These are phyloP conservation scores for Coccomyxa subellipsoidea DNA, from an alignment of 163 green algal species.

Conservation along the genomic window DNA sequence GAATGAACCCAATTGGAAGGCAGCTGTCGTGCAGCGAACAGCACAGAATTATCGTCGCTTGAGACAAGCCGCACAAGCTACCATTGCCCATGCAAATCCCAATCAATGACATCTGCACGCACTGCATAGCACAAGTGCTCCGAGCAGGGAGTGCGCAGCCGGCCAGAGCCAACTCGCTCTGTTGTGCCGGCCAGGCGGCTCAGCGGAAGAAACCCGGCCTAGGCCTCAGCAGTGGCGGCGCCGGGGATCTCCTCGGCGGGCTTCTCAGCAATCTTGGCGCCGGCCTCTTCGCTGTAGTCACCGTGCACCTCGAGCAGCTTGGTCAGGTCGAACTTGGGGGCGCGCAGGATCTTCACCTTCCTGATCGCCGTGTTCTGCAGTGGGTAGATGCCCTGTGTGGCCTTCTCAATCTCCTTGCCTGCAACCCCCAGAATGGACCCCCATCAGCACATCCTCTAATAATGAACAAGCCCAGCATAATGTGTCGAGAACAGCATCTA, in stretches of 20 bases:
- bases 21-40: no score
- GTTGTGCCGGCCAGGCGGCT: no score
- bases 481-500: no score
- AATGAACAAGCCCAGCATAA: background rate
- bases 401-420: slow-evolving; percentile 97
- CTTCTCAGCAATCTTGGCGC: slow-evolving; percentile 27
- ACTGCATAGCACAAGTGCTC: no score
- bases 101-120: background rate
- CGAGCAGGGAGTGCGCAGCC: no score
- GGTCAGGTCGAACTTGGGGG: slow-evolving; percentile 96
- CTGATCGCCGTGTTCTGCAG: slow-evolving; percentile 95
- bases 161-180: no score
- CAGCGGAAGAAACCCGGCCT: no score
- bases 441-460: background rate
- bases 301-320: slow-evolving; percentile 98
- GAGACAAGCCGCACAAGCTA: no score
- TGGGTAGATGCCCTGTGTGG: slow-evolving; percentile 93
- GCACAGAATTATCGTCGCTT: no score
- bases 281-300: slow-evolving; percentile 81
- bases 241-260: slow-evolving; percentile 15
- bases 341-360: slow-evolving; percentile 98
- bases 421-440: background rate
- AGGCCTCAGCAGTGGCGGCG: background rate
- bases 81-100: background rate
- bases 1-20: no score